Conservation (phyloP, 2,329 filamentous ascomycete species). For the Fusarium tupiense region DNA sequence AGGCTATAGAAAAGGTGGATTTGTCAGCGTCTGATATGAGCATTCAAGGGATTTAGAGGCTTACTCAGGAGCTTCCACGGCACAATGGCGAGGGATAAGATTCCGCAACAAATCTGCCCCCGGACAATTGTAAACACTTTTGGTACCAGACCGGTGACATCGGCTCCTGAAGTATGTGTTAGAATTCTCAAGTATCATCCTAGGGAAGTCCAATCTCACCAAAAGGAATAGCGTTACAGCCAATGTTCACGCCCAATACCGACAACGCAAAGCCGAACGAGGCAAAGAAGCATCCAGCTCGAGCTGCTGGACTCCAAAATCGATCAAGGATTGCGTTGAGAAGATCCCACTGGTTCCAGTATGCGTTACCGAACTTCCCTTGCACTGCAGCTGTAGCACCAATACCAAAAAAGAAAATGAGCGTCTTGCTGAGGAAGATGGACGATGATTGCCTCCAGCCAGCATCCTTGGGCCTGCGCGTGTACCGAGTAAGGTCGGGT, state of each 20-base stretch:
- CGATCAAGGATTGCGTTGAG: conserved; percentile 50
- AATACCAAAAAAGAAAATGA: neutral
- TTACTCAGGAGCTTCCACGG: neutral
- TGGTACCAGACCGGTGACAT: neutral
- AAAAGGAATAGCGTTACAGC: neutral
- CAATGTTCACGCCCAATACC: neutral
- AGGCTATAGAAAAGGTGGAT: neutral
- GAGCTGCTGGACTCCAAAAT: conserved; percentile 44
- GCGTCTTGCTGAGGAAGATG: neutral
- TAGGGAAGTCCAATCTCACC: neutral
- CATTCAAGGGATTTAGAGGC: neutral
- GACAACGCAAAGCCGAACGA: neutral
- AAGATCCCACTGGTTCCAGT: conserved; percentile 51
- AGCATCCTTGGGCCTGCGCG: neutral
- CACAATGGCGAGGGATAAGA: neutral
- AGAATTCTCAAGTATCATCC: neutral
- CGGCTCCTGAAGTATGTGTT: neutral
- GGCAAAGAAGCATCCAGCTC: conserved; percentile 45
- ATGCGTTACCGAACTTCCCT: conserved; percentile 46
- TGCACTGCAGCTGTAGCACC: conserved; percentile 38
- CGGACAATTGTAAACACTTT: neutral
- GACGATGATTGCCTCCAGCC: neutral
- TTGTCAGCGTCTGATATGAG: neutral
- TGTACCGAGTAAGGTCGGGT: neutral
- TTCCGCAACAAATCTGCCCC: neutral